phyloP scores from a whole-genome alignment of 2,329 filamentous ascomycete genomes.

The Trichoderma brevicompactum region DNA sequence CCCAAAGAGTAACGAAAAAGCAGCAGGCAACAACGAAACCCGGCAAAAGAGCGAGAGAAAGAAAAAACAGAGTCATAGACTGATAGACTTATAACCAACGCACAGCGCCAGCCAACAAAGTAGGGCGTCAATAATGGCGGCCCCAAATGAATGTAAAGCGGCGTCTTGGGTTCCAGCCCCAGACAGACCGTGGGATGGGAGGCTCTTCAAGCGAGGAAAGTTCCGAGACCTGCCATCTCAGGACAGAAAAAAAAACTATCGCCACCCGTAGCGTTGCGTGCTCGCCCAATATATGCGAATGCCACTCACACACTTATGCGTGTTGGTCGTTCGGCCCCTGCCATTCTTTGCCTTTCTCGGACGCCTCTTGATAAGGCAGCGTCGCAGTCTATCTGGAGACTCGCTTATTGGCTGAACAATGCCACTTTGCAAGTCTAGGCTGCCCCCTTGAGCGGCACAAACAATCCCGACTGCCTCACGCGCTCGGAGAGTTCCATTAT shows the following conservation, averaged over 20 bases:
- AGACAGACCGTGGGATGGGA: neutral
- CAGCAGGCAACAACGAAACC: too few relatives aligned
- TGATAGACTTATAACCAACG: neutral
- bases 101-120: neutral
- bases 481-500: neutral
- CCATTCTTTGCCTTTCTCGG: slow-evolving; percentile 19
- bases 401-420: neutral
- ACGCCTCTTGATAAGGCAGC: slow-evolving; percentile 7
- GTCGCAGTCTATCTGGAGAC: slow-evolving; percentile 18
- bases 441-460: too few relatives aligned
- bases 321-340: slow-evolving; percentile 8
- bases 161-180: slow-evolving; percentile 23
- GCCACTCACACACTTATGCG: neutral
- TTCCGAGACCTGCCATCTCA: slow-evolving; percentile 2
- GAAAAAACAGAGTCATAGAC: neutral
- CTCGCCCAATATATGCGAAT: neutral
- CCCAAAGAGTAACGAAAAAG: too few relatives aligned
- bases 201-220: neutral
- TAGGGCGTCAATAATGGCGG: neutral
- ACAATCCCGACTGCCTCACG: neutral
- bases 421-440: neutral
- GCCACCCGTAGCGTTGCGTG: slow-evolving; percentile 35
- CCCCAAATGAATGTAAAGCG: slow-evolving; percentile 2
- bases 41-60: neutral
- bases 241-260: slow-evolving; percentile 67